These are phyloP conservation scores for Oenanthe sinensis DNA, from an alignment of 129 eudicot genomes.

Conservation along the genomic window DNA sequence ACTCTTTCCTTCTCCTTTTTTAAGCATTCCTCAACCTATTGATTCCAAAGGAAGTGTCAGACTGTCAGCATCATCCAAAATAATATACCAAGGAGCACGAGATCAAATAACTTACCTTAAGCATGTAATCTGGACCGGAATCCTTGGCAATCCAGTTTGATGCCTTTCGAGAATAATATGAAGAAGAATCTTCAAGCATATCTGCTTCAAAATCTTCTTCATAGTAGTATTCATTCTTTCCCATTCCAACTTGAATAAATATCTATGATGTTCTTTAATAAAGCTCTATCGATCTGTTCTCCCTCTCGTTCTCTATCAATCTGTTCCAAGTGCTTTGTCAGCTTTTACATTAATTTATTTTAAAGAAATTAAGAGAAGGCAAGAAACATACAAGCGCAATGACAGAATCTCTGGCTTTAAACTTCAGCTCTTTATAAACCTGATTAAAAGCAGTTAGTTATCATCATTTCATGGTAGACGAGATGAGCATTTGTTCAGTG, in stretches of 20 bases:
- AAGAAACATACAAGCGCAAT: slow-evolving; percentile 48
- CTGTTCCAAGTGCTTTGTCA: slow-evolving; percentile 21
- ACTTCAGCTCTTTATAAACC: slow-evolving; percentile 58
- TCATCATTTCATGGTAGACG: not conserved
- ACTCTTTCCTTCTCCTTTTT: slow-evolving; percentile 83
- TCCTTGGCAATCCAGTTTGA: slow-evolving; percentile 77
- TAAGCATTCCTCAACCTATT: slow-evolving; percentile 82
- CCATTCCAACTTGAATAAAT: slow-evolving; percentile 72
- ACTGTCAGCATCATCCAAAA: not conserved
- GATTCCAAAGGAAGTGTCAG: slow-evolving; percentile 9
- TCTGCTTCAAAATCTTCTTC: slow-evolving; percentile 51
- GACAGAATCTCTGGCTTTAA: slow-evolving; percentile 67
- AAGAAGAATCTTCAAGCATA: slow-evolving; percentile 61
- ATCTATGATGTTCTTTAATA: slow-evolving; percentile 55
- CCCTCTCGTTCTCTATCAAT: slow-evolving; percentile 82
- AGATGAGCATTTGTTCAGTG: not conserved
- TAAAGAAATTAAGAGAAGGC: not conserved
- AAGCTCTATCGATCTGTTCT: slow-evolving; percentile 71
- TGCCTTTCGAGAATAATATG: slow-evolving; percentile 81
- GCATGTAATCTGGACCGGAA: slow-evolving; percentile 90
- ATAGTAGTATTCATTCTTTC: slow-evolving; percentile 56
- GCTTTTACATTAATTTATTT: not conserved
- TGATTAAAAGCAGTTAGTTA: slow-evolving; percentile 12
- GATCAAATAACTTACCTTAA: slow-evolving; percentile 37
- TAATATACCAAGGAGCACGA: not conserved